Conservation (phyloP, 2,329 filamentous ascomycete genomes). For the Hypoxylon sp. region DNA sequence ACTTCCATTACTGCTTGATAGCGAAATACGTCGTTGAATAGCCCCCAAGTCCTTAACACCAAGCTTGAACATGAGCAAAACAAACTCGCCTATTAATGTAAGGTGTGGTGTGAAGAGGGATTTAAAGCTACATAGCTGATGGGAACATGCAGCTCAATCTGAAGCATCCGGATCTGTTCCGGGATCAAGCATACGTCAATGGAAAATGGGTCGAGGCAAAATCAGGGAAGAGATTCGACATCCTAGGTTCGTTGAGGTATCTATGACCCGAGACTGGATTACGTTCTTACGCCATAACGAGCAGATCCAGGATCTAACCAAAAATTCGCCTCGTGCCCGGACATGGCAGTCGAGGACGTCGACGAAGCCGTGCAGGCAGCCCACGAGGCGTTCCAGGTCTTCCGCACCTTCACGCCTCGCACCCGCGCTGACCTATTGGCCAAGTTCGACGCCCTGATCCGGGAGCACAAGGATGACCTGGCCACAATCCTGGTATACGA, state of each 20-base stretch:
- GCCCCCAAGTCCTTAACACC: neutral
- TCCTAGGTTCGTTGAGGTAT: constrained; percentile 60
- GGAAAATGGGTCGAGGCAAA: constrained; percentile 70
- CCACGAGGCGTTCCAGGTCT: constrained; percentile 72
- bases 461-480: constrained; percentile 73
- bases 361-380: constrained; percentile 71
- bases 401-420: constrained; percentile 71
- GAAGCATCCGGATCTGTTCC: constrained; percentile 68
- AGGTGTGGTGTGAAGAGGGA: constrained; percentile 11
- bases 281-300: constrained; percentile 9
- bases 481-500: constrained; percentile 74
- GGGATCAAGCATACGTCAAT: constrained; percentile 66
- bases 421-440: constrained; percentile 73
- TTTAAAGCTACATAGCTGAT: constrained; percentile 14
- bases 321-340: constrained; percentile 59
- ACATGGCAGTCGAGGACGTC: constrained; percentile 70
- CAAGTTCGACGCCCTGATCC: constrained; percentile 76
- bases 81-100: constrained; percentile 29
- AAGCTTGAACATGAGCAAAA: constrained; percentile 31
- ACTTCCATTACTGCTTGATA: neutral
- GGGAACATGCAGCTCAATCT: constrained; percentile 58
- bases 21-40: neutral
- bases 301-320: constrained; percentile 63
- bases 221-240: constrained; percentile 70
- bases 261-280: neutral